Evolutionary conservation across 441 rosid genomes (phyloP).

Genomic region (Aleurites moluccanus): DNA sequence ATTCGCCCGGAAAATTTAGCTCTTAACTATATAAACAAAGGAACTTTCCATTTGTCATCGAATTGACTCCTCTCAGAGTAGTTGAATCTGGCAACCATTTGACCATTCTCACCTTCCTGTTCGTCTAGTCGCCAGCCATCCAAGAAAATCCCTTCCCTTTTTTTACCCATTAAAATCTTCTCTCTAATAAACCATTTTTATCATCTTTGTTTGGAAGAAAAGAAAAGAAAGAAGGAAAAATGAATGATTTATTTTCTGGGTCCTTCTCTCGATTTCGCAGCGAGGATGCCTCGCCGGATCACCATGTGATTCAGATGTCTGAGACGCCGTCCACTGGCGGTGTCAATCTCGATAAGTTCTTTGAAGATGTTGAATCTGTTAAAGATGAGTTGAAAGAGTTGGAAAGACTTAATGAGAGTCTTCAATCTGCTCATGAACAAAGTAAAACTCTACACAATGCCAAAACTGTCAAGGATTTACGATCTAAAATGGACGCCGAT

Average conservation of each 20-base stretch:
- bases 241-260: conserved; percentile 77
- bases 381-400: conserved; percentile 68
- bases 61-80: neutral
- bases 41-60: conserved; percentile 4
- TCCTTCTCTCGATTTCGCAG: conserved; percentile 74
- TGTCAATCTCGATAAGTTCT: conserved; percentile 73
- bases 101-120: conserved; percentile 5
- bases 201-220: neutral
- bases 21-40: neutral
- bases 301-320: conserved; percentile 51
- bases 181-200: neutral
- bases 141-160: neutral
- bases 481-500: conserved; percentile 78
- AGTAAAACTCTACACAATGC: conserved; percentile 80
- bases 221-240: neutral
- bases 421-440: conserved; percentile 67
- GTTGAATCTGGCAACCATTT: conserved; percentile 3
- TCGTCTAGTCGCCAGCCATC: neutral
- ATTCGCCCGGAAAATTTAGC: neutral
- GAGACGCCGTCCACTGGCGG: conserved; percentile 39
- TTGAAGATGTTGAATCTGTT: conserved; percentile 63
- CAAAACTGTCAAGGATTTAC: conserved; percentile 58
- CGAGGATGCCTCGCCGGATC: conserved; percentile 46
- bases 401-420: conserved; percentile 51
- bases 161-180: neutral